Evolutionary conservation across 495 filamentous ascomycete species (phyloP).

Genomic region (Neurospora intermedia): DNA sequence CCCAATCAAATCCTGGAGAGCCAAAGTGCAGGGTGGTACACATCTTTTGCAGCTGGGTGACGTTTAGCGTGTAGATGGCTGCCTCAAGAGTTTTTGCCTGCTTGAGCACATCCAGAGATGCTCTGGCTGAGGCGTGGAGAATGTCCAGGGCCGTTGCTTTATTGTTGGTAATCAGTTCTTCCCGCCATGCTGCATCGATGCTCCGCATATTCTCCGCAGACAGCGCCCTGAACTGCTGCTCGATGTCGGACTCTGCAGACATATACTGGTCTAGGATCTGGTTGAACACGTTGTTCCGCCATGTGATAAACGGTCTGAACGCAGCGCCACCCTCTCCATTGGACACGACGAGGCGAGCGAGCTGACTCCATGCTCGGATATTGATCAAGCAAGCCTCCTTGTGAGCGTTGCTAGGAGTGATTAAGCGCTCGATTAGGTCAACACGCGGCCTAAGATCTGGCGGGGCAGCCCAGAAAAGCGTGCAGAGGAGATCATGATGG

Average conservation of each 20-base stretch:
- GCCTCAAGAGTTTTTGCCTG: constrained; percentile 25
- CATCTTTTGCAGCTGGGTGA: constrained; percentile 32
- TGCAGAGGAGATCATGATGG: constrained; percentile 86
- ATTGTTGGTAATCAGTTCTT: constrained; percentile 32
- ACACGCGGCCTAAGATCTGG: constrained; percentile 56
- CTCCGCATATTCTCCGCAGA: constrained; percentile 22
- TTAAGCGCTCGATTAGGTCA: constrained; percentile 62
- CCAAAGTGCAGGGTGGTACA: constrained; percentile 32
- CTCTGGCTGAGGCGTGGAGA: constrained; percentile 28
- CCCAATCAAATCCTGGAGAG: constrained; percentile 31
- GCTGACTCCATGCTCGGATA: constrained; percentile 67
- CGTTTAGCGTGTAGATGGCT: constrained; percentile 28
- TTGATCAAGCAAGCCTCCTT: constrained; percentile 77
- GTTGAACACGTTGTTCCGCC: constrained; percentile 50
- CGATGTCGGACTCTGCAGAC: constrained; percentile 36
- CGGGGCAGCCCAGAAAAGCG: constrained; percentile 78
- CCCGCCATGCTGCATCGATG: constrained; percentile 27
- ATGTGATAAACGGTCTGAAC: constrained; percentile 53
- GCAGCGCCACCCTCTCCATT: constrained; percentile 39
- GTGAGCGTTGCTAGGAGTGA: constrained; percentile 71
- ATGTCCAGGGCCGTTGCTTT: constrained; percentile 36
- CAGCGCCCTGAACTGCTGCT: constrained; percentile 34
- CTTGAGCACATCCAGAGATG: constrained; percentile 31
- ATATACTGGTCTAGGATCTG: constrained; percentile 40
- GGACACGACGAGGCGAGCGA: constrained; percentile 65